A percentile compares a stretch with the other conserved stretches of the same genome.
These are phyloP conservation scores for Penicillium sp. DNA, from an alignment of 2,329 filamentous ascomycete genomes.

Conservation along the genomic window DNA sequence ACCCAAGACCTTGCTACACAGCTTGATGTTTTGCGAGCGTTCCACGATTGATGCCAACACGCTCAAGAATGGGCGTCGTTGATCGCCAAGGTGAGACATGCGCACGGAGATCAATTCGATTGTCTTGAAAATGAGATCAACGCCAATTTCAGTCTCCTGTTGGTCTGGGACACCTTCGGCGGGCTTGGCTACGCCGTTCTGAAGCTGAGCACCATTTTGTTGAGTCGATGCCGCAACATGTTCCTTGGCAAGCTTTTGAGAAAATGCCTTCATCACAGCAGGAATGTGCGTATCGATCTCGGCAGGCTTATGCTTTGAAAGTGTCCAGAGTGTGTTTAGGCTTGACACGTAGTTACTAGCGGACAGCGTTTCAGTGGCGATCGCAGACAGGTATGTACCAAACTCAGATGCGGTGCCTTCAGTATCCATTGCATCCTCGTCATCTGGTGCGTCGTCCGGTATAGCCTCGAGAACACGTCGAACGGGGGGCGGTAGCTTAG, in stretches of 20 bases:
- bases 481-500: conserved; percentile 72
- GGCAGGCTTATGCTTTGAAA: conserved; percentile 79
- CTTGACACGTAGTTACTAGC: conserved; percentile 80
- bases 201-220: conserved; percentile 44
- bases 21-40: conserved; percentile 80
- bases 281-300: conserved; percentile 88
- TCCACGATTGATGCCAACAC: conserved; percentile 94
- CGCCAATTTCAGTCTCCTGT: conserved; percentile 85
- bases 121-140: conserved; percentile 87
- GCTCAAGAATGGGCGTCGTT: conserved; percentile 88
- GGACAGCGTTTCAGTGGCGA: conserved; percentile 84
- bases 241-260: conserved; percentile 87
- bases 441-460: conserved; percentile 76
- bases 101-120: conserved; percentile 89
- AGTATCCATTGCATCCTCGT: conserved; percentile 78
- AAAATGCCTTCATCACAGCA: conserved; percentile 88
- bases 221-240: conserved; percentile 74
- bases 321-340: conserved; percentile 89
- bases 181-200: conserved; percentile 43
- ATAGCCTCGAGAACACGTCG: conserved; percentile 85
- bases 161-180: conserved; percentile 56
- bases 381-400: conserved; percentile 77
- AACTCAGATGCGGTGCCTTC: conserved; percentile 81
- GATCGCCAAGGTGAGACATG: conserved; percentile 90
- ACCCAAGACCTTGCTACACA: conserved; percentile 89